These are phyloP conservation scores for Polytrichum formosum DNA, from an alignment of 225 moss, liverwort and hornwort species.

Conservation along the genomic window DNA sequence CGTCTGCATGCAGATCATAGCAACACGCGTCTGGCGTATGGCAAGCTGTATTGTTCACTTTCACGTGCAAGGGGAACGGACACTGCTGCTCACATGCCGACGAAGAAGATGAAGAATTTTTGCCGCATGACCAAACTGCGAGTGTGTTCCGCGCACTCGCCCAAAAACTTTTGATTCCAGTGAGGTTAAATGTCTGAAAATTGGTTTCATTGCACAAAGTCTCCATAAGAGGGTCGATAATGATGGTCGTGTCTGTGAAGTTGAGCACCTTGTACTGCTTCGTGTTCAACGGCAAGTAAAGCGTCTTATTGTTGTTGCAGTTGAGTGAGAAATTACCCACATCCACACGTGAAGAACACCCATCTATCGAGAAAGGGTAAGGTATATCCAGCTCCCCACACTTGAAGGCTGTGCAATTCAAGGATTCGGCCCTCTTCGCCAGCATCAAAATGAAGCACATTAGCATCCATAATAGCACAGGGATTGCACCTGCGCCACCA, in stretches of 20 bases:
- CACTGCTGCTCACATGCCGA: neutral
- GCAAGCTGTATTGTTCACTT: neutral
- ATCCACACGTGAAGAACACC: neutral
- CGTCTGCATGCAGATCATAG: neutral
- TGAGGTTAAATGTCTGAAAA: conserved; percentile 4
- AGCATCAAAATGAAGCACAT: neutral
- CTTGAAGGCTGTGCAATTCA: neutral
- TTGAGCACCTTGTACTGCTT: conserved; percentile 9
- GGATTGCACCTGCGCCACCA: neutral
- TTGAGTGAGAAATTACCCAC: neutral
- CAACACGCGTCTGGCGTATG: neutral
- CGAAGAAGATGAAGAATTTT: too few species aligned
- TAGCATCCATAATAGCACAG: neutral
- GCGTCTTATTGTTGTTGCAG: neutral
- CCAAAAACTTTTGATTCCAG: conserved; percentile 6
- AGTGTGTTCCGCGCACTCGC: neutral
- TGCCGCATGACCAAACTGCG: neutral
- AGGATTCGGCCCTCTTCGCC: neutral
- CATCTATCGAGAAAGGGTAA: conserved; percentile 3
- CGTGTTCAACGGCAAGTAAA: conserved; percentile 2
- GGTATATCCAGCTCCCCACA: conserved; percentile 3
- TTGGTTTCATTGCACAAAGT: conserved; percentile 5
- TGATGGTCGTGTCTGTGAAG: conserved; percentile 4
- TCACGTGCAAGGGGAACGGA: neutral
- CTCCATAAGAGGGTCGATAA: conserved; percentile 1